Base-by-base conservation (phyloP, 257 asterid species). In the Parsonsia alboflavescens region DNA sequence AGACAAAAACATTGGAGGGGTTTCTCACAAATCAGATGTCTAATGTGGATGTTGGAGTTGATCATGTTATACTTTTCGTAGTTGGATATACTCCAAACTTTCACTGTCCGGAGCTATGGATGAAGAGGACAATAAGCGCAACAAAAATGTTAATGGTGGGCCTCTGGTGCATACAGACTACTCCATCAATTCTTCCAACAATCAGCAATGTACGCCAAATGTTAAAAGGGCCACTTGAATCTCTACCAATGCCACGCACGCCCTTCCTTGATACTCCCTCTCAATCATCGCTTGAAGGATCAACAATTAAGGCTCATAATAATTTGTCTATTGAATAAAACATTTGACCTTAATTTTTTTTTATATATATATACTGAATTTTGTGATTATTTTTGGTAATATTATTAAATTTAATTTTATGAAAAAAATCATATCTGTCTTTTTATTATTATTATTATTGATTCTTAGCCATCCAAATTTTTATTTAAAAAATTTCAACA, bases 81-180 rank as follows among this genome's bases (percentile, higher is more conserved):
- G n/a, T 6, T 81, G 84, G 84, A 72, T 82, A 0, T 84, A 86
- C 30, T 19, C 22, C 48, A 66, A 75, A 22, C 72, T 74, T 56
- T n/a, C n/a, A 80, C 19, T 78, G 2, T 52, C 56, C 7, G 77
- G 58, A 0, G 41, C 50, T 48, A 1, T 1, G 49, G 36, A 28
- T 13, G 82, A 62, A 48, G 80, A 80, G 45, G 88, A 83, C 48
- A 59, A 58, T 10, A 45, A 74, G 54, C 15, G 63, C 33, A 22
- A 57, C 33, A 12, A 57, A 57, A 11, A 57, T 22, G 63, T 2
- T 22, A 8, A 57, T 57, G 7, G 85, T 79, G 68, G 84, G 88
- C 36, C 73, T 84, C 7, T 83, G 92, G 88, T 87, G 92, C 71
- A 77, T 87, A 26, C 86, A 87, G 64, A 82, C 76, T 9, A 70